These are phyloP conservation scores for Pterula multifida DNA, from an alignment of 1,284 basidiomycete genomes.

Conservation along the genomic window DNA sequence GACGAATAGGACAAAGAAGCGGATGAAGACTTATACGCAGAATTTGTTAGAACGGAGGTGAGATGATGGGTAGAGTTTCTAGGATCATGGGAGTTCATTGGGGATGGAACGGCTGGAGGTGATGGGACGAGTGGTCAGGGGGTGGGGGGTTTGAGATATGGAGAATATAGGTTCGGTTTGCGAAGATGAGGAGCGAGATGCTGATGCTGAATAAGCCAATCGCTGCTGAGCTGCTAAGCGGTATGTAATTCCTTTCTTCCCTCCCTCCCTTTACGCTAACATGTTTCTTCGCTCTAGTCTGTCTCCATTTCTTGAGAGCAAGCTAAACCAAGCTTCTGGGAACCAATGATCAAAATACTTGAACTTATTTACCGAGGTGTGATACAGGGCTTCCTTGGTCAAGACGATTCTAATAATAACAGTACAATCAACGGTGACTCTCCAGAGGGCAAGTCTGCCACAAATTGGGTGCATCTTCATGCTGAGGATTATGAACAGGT, in stretches of 20 bases:
- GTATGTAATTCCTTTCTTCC: constrained; percentile 27
- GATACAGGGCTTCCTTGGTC: constrained; percentile 39
- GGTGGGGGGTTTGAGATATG: constrained; percentile 47
- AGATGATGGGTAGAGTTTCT: constrained; percentile 52
- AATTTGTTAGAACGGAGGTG: too few species aligned
- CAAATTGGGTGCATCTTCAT: constrained; percentile 47
- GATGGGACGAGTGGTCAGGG: constrained; percentile 20
- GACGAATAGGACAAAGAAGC: not conserved
- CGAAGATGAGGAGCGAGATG: constrained; percentile 41
- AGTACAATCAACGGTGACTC: constrained; percentile 40
- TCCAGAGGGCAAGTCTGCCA: constrained; percentile 46
- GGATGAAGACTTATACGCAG: not conserved
- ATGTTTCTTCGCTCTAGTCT: constrained; percentile 36
- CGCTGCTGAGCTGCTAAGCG: constrained; percentile 53
- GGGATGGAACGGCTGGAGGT: constrained; percentile 36
- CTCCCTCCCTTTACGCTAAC: constrained; percentile 7
- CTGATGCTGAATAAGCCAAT: constrained; percentile 39
- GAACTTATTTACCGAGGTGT: constrained; percentile 52
- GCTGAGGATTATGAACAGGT: constrained; percentile 36
- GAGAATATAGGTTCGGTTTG: constrained; percentile 58
- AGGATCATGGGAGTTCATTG: constrained; percentile 88
- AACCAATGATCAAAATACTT: constrained; percentile 72
- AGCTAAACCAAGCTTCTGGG: constrained; percentile 55
- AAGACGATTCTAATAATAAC: constrained; percentile 15
- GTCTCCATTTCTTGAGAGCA: constrained; percentile 65